Evolutionary conservation across 495 filamentous ascomycete genomes (phyloP), one percentile per base, ranked within the genome.

Genomic region (Penicillium diatomitis): DNA sequence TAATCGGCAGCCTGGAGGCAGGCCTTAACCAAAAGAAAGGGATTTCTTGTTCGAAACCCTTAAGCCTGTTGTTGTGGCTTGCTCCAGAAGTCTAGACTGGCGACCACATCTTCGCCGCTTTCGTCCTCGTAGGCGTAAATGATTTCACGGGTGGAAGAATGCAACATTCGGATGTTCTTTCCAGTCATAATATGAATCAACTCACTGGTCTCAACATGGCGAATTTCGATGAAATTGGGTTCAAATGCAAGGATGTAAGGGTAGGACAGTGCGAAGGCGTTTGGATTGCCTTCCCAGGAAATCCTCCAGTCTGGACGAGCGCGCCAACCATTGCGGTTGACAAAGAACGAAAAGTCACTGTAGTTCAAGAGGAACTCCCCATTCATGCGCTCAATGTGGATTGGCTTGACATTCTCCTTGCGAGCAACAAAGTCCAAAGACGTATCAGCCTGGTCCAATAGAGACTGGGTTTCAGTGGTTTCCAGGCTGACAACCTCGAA

Each of bases 351-450:
- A 64, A 96, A 97, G 57, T 99, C 94, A 20, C 87, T 88, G 67
- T 99, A 99, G 65, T 96, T 96, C 46, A 99, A 79, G 38, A 99
- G 76, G 77, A 99, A 99, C 63, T 97, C 94, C 53, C 89, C 88
- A 54, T 91, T 88, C 58, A 97, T 81, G 12, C 94, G 84, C 64
- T 97, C 95, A 61, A 99, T 96, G 57, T 96, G 89, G 51, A 99
- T 92, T n/a, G 94, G 91, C 62, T 88, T 87, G 52, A 92, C 85
- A 56, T 85, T 88, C 62, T 98, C 92, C 58, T 91, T 90, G 35
- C 88, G 81, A 38, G 88, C 83, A 32, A 97, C 91, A 56, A 99
- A 95, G 64, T 99, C 94, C 46, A 99, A 80, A 30, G 90, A 96
- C 2, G 94, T 99, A 67, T 99, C 94, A 48, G 94, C 94, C 65